Evolutionary conservation across 2,329 filamentous ascomycete genomes (phyloP).

Genomic region (Malbranchea zuffiana): DNA sequence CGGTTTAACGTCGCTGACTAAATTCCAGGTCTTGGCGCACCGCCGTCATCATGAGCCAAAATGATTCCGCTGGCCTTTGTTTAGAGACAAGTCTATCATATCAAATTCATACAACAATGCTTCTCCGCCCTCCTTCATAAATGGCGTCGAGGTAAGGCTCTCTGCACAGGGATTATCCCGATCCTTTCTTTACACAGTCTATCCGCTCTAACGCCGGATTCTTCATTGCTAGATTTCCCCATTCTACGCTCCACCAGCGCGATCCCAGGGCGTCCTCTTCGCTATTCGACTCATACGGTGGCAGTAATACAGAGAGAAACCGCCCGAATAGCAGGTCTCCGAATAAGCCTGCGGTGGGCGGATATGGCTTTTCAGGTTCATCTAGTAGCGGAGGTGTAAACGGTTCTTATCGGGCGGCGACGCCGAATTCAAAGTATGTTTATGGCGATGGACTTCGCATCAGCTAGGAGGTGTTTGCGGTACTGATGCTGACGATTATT

Average conservation of each 20-base stretch:
- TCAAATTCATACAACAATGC: too few species aligned
- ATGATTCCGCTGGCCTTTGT: too few species aligned
- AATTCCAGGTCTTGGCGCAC: too few species aligned
- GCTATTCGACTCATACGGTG: slow-evolving; percentile 64
- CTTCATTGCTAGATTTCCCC: slow-evolving; percentile 46
- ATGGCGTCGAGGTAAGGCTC: slow-evolving; percentile 14
- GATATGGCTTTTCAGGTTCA: slow-evolving; percentile 19
- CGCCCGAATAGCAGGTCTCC: slow-evolving; percentile 31
- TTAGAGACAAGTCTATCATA: too few species aligned
- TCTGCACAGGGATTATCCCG: not conserved
- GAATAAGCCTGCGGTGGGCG: slow-evolving; percentile 20
- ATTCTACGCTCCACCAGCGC: slow-evolving; percentile 57
- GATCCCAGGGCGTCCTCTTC: slow-evolving; percentile 57
- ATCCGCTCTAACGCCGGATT: not conserved
- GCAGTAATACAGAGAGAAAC: slow-evolving; percentile 35
- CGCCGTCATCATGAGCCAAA: too few species aligned
- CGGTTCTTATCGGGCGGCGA: slow-evolving; percentile 49
- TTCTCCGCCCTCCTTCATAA: slow-evolving; percentile 4
- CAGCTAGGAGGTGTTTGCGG: not conserved
- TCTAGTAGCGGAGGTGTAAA: slow-evolving; percentile 13
- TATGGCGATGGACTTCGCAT: not conserved
- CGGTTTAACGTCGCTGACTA: too few species aligned
- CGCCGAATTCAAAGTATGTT: slow-evolving; percentile 57
- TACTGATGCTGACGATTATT: not conserved
- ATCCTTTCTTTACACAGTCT: too few species aligned